A percentile compares a stretch with the other conserved stretches of the same genome.
phyloP scores from a whole-genome alignment of 306 rosid genomes.

The Cicer cuneatum region DNA sequence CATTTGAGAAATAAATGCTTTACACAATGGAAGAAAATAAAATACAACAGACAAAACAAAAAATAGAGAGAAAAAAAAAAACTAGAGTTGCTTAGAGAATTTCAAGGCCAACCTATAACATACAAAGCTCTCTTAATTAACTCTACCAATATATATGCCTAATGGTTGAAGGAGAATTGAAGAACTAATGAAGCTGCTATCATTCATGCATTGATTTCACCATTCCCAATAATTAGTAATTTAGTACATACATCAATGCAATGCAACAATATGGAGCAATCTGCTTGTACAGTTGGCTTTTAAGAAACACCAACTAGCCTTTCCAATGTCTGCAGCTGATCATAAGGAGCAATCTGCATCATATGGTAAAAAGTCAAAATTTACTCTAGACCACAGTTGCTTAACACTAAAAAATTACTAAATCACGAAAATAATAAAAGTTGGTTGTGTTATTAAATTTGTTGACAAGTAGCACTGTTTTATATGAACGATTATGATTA shows the following conservation, averaged over 20 bases:
- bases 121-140: slow-evolving; percentile 35
- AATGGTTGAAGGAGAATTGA: slow-evolving; percentile 21
- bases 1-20: slow-evolving; percentile 22
- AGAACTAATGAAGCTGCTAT: slow-evolving; percentile 31
- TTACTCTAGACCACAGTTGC: neutral
- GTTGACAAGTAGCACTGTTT: too few relatives aligned
- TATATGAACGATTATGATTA: too few relatives aligned
- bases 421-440: too few relatives aligned
- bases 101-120: slow-evolving; percentile 28
- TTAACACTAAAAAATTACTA: neutral
- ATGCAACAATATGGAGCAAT: slow-evolving; percentile 21
- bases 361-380: slow-evolving; percentile 27
- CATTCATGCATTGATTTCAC: slow-evolving; percentile 3
- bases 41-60: neutral
- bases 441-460: too few relatives aligned
- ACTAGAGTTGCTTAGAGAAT: slow-evolving; percentile 3
- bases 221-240: slow-evolving; percentile 7
- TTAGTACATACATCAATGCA: slow-evolving; percentile 33
- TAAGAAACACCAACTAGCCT: slow-evolving; percentile 69
- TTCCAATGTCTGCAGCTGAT: slow-evolving; percentile 89
- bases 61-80: neutral
- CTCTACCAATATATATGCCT: slow-evolving; percentile 27
- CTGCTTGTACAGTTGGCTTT: slow-evolving; percentile 55
- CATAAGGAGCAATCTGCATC: slow-evolving; percentile 92
- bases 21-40: slow-evolving; percentile 30